These are phyloP conservation scores for Neurospora sublineolata DNA, from an alignment of 495 filamentous ascomycete genomes.

Conservation along the genomic window DNA sequence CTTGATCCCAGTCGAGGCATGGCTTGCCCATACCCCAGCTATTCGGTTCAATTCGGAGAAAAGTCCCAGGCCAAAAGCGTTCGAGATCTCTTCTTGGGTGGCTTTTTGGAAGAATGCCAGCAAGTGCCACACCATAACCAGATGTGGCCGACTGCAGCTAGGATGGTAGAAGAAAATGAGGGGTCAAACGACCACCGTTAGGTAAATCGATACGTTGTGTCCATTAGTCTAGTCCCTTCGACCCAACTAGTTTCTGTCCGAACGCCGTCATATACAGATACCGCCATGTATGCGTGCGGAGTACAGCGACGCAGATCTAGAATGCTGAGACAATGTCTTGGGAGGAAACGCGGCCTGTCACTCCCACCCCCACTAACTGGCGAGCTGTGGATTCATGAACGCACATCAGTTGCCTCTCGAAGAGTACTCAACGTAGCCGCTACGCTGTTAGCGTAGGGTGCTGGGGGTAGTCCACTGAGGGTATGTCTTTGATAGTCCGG, in stretches of 20 bases:
- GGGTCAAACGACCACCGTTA: neutral
- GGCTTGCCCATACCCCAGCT: neutral
- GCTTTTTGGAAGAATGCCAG: neutral
- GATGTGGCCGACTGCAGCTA: neutral
- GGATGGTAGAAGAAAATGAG: neutral
- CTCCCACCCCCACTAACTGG: neutral
- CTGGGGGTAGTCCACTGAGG: neutral
- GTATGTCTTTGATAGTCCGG: neutral
- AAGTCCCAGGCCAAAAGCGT: neutral
- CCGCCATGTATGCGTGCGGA: neutral
- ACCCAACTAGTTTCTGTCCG: neutral
- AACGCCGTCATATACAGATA: neutral
- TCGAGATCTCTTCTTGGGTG: neutral
- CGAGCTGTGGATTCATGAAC: neutral
- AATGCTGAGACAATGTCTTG: neutral
- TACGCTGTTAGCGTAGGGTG: neutral
- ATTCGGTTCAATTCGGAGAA: neutral
- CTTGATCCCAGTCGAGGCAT: neutral
- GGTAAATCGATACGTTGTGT: neutral
- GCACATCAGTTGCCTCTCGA: neutral
- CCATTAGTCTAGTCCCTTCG: neutral
- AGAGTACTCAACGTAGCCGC: neutral
- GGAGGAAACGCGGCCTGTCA: neutral
- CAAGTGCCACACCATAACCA: neutral
- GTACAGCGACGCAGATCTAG: neutral